phyloP scores from a whole-genome alignment of 1,139 yeast species.

The Hanseniaspora uvarum region DNA sequence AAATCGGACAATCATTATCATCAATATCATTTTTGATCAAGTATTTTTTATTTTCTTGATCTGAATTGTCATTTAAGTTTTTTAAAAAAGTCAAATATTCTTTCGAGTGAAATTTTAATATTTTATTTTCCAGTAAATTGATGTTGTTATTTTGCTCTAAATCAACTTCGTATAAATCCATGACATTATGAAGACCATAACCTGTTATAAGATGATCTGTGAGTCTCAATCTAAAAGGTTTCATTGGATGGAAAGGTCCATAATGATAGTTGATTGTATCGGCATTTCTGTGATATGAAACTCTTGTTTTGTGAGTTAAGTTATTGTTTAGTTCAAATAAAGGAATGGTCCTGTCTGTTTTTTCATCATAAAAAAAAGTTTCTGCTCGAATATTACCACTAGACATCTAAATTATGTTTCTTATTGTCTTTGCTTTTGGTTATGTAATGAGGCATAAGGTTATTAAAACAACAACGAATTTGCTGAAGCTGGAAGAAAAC shows the following conservation, averaged over 20 bases:
- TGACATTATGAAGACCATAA: conserved; percentile 74
- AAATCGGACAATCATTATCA: conserved; percentile 86
- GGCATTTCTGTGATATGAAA: conserved; percentile 82
- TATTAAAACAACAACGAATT: background rate
- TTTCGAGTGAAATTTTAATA: conserved; percentile 70
- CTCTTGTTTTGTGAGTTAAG: conserved; percentile 41
- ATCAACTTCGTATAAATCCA: conserved; percentile 75
- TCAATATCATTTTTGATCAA: conserved; percentile 82
- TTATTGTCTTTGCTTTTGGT: background rate
- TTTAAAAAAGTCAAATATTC: conserved; percentile 78
- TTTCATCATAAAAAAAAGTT: conserved; percentile 37
- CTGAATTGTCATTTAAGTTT: conserved; percentile 61
- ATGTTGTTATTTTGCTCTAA: conserved; percentile 52
- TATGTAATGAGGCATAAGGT: too few species aligned
- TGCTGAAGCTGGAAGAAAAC: too few species aligned
- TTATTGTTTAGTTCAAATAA: conserved; percentile 37
- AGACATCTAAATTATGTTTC: background rate
- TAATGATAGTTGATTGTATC: conserved; percentile 74
- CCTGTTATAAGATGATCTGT: conserved; percentile 85
- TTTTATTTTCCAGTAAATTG: conserved; percentile 44
- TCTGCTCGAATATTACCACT: background rate
- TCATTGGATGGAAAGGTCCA: conserved; percentile 94
- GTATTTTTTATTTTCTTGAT: conserved; percentile 45
- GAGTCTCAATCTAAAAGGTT: conserved; percentile 87
- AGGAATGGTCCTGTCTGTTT: conserved; percentile 51